These are phyloP conservation scores for Tetracladium marchalianum DNA, from an alignment of 495 filamentous ascomycete species.

Conservation along the genomic window DNA sequence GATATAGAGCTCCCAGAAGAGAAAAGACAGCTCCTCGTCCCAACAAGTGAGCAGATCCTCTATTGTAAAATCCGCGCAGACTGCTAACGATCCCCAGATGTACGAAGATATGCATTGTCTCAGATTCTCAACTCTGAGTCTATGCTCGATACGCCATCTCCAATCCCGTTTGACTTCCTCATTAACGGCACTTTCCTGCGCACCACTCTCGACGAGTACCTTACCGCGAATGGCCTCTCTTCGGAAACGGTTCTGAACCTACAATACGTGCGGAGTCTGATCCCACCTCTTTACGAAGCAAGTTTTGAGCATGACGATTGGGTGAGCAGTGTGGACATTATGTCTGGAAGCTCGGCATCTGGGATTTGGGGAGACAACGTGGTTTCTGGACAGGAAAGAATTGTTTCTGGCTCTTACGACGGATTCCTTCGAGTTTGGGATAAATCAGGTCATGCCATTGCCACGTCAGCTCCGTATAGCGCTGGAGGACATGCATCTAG, in stretches of 20 bases:
- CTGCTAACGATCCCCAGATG: conserved; percentile 33
- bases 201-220: conserved; percentile 80
- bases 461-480: conserved; percentile 50
- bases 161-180: conserved; percentile 92
- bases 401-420: conserved; percentile 86
- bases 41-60: conserved; percentile 26
- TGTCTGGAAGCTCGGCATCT: conserved; percentile 55
- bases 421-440: conserved; percentile 84
- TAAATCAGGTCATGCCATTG: conserved; percentile 66
- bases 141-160: conserved; percentile 64
- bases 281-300: conserved; percentile 76
- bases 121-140: conserved; percentile 78
- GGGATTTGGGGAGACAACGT: conserved; percentile 41
- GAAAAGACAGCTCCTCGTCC: conserved; percentile 42
- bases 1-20: conserved; percentile 47
- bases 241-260: conserved; percentile 77
- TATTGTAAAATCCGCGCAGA: conserved; percentile 4
- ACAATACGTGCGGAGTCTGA: conserved; percentile 84
- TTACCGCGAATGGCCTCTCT: conserved; percentile 75
- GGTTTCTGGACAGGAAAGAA: conserved; percentile 48
- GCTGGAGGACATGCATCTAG: conserved; percentile 64
- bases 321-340: conserved; percentile 85
- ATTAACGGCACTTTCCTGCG: conserved; percentile 85
- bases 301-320: conserved; percentile 95
- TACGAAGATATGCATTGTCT: conserved; percentile 84